Base-by-base conservation (phyloP, 495 filamentous ascomycete genomes). In the Penicillium coprophilum region DNA sequence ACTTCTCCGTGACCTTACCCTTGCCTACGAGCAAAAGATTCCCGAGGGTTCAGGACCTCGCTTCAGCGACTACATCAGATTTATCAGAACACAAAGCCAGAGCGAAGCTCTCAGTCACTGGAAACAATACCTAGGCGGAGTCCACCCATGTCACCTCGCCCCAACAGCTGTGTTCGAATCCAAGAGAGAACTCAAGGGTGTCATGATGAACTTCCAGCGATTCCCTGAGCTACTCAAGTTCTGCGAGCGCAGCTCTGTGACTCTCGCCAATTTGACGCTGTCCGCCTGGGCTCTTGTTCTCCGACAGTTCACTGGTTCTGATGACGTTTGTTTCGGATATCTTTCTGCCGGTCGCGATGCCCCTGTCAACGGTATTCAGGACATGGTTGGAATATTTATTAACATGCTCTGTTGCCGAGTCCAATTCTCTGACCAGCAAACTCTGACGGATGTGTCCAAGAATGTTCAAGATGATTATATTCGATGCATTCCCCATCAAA, bases 311-410 rank as follows among this genome's bases (percentile, higher is more conserved):
- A 82, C 80, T 1, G 70, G 68, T 1, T 78, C 74, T 4, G 74
- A 83, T 43, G 76, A 82, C 28, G 73, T 86, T n/a, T 81, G 78
- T 56, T 87, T 87, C 57, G 83, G 83, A 3, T 82, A 82, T 46
- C 62, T 77, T 11, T 75, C 74, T 15, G 73, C 80, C 32, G 79
- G 80, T 27, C 70, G 80, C 39, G 77, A 80, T 63, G 69, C 72
- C 13, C 77, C 80, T 21, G 70, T 82, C 17, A 61, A 65, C n/a
- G 76, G 77, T 0, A 80, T 81, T 30, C 75, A 81, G 32, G 72
- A 82, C 43, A 77, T 79, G 48, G 76, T 80, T 24, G 81, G 81
- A 2, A 76, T 80, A 12, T 82, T 83, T 56, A 81, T 83, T 59
- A 81, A 81, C 57, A 83, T 82, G 75, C 67, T 83, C 17, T 79